phyloP scores from a whole-genome alignment of 768 basidiomycete species.

The Lactarius sp. region DNA sequence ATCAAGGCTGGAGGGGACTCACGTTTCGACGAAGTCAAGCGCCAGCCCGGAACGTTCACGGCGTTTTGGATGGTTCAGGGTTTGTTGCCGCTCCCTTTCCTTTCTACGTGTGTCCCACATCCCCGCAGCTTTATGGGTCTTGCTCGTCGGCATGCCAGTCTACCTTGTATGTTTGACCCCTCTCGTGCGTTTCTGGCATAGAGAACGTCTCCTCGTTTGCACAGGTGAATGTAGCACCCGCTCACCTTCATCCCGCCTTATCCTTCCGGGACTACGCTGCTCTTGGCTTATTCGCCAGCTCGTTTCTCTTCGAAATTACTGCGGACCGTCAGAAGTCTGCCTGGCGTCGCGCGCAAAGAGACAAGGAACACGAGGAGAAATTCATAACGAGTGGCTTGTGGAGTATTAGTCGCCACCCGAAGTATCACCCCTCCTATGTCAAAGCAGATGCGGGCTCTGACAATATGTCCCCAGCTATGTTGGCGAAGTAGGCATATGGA shows the following conservation, averaged over 20 bases:
- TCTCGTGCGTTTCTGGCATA: neutral
- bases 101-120: neutral
- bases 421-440: slow-evolving; percentile 40
- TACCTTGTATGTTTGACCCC: slow-evolving; percentile 40
- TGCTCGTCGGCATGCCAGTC: slow-evolving; percentile 50
- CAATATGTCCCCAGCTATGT: slow-evolving; percentile 48
- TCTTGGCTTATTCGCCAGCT: slow-evolving; percentile 48
- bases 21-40: slow-evolving; percentile 57
- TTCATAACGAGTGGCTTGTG: slow-evolving; percentile 56
- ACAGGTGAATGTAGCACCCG: slow-evolving; percentile 48
- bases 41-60: slow-evolving; percentile 45
- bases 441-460: neutral
- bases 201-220: slow-evolving; percentile 7
- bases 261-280: slow-evolving; percentile 50
- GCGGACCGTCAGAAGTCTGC: slow-evolving; percentile 62
- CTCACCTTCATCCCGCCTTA: slow-evolving; percentile 46
- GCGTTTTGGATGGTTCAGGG: slow-evolving; percentile 61
- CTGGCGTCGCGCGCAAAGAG: slow-evolving; percentile 56
- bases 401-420: slow-evolving; percentile 65
- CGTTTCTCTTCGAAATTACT: slow-evolving; percentile 55
- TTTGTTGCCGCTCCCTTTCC: slow-evolving; percentile 24
- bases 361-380: slow-evolving; percentile 62
- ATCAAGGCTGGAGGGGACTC: slow-evolving; percentile 58
- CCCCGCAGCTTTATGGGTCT: slow-evolving; percentile 58
- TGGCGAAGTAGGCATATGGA: slow-evolving; percentile 67